Percentiles rank a stretch among this genome's conserved stretches.
Evolutionary conservation across 1,139 yeast species (phyloP).

Genomic region (Petasospora fabianii): DNA sequence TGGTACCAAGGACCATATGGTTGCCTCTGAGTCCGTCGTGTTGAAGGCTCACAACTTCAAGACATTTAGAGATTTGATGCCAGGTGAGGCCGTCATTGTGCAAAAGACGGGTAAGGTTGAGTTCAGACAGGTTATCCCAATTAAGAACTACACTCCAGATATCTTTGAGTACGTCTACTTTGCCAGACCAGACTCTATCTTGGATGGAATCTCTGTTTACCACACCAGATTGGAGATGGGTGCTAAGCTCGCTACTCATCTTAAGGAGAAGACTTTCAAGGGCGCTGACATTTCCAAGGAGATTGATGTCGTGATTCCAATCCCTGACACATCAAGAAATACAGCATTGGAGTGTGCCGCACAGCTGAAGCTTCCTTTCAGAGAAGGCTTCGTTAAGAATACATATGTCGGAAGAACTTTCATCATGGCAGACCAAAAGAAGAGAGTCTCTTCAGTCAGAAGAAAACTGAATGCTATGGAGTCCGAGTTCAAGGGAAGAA

Average conservation of each 20-base stretch:
- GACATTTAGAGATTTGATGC: constrained; percentile 74
- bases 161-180: constrained; percentile 96
- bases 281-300: constrained; percentile 45
- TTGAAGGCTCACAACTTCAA: constrained; percentile 88
- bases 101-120: constrained; percentile 73
- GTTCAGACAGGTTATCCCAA: constrained; percentile 82
- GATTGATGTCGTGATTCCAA: constrained; percentile 95
- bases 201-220: constrained; percentile 94
- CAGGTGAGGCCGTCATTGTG: constrained; percentile 96
- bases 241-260: constrained; percentile 73
- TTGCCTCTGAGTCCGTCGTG: constrained; percentile 94
- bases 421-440: constrained; percentile 97
- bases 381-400: constrained; percentile 97
- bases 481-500: constrained; percentile 79
- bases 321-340: constrained; percentile 95
- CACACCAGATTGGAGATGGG: constrained; percentile 96
- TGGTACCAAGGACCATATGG: constrained; percentile 86
- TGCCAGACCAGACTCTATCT: constrained; percentile 94
- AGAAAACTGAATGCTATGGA: constrained; percentile 96
- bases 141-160: constrained; percentile 83
- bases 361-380: constrained; percentile 71
- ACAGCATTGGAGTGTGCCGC: constrained; percentile 93
- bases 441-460: constrained; percentile 90
- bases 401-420: constrained; percentile 96
- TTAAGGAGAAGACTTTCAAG: constrained; percentile 45